Conservation (phyloP, 106 monocot species). For the Phalaenopsis equestris region DNA sequence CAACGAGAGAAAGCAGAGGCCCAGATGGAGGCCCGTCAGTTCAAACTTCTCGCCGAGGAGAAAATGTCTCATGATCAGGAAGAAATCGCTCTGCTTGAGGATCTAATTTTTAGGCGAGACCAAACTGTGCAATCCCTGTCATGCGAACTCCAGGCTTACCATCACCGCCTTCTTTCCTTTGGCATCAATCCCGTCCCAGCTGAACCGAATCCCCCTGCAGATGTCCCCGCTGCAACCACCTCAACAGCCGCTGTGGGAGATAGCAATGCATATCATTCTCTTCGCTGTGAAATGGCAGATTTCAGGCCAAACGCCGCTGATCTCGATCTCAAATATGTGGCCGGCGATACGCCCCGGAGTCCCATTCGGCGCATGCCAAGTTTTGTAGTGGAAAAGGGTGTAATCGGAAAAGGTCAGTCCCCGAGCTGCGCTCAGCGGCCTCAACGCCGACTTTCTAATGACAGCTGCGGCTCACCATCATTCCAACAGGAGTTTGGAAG, state of each 20-base stretch:
- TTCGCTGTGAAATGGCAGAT: constrained; percentile 5
- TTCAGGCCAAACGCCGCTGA: not conserved
- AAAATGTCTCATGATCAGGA: constrained; percentile 12
- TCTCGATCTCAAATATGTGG: constrained; percentile 6
- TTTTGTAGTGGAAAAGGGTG: not conserved
- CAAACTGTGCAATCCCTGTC: constrained; percentile 3
- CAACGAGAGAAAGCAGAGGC: constrained; percentile 14
- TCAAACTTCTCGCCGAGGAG: constrained; percentile 13
- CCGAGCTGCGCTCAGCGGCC: not conserved
- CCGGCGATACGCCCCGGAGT: constrained; percentile 10
- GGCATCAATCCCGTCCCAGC: not conserved
- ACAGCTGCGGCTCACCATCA: constrained; percentile 10
- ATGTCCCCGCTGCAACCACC: not conserved
- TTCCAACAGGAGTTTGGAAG: constrained; percentile 3
- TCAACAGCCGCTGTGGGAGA: not conserved
- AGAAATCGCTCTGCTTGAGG: constrained; percentile 8
- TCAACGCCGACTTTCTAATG: constrained; percentile 7
- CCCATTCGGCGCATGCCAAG: constrained; percentile 2
- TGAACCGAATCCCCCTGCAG: constrained; percentile 4
- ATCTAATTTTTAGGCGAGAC: constrained; percentile 4
- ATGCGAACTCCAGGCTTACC: constrained; percentile 11
- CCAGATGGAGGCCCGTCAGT: constrained; percentile 13
- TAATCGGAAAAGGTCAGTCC: not conserved
- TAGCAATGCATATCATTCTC: constrained; percentile 7
- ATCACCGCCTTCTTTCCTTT: not conserved